Evolutionary conservation across 345 rosid species (phyloP).

Genomic region (Salix brachista): DNA sequence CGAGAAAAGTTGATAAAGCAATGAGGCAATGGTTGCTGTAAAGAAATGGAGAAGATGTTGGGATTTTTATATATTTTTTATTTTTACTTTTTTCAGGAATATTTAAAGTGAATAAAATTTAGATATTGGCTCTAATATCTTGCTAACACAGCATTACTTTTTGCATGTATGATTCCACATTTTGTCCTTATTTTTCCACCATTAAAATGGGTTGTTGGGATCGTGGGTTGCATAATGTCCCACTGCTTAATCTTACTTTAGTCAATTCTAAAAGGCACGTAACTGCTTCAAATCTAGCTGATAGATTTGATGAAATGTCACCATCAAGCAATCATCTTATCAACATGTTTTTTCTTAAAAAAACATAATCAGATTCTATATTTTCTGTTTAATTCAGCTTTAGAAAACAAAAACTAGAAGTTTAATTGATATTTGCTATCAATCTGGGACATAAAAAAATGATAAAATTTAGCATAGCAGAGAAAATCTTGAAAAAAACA

Average conservation of each 20-base stretch:
- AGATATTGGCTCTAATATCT: not conserved
- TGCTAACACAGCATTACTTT: constrained; percentile 1
- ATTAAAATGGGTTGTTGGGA: constrained; percentile 3
- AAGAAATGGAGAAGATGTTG: constrained; percentile 13
- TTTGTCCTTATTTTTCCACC: not conserved
- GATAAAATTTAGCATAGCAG: too few species aligned
- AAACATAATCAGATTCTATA: too few species aligned
- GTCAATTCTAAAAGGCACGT: not conserved
- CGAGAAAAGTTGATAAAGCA: not conserved
- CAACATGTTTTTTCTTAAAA: not conserved
- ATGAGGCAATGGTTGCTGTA: not conserved
- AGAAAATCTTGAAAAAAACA: too few species aligned
- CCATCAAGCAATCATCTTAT: not conserved
- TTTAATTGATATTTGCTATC: too few species aligned
- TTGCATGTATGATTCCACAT: not conserved
- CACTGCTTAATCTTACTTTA: constrained; percentile 1
- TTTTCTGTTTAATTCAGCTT: too few species aligned
- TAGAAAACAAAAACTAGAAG: too few species aligned
- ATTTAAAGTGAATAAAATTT: not conserved
- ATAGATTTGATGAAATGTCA: not conserved
- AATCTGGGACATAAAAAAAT: too few species aligned
- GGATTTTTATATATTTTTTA: not conserved
- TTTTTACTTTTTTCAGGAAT: not conserved
- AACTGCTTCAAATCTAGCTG: constrained; percentile 1
- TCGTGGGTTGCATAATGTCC: constrained; percentile 14